Evolutionary conservation across 768 basidiomycete genomes (phyloP), one percentile per base, ranked within the genome.

Genomic region (Suillus tomentosus): DNA sequence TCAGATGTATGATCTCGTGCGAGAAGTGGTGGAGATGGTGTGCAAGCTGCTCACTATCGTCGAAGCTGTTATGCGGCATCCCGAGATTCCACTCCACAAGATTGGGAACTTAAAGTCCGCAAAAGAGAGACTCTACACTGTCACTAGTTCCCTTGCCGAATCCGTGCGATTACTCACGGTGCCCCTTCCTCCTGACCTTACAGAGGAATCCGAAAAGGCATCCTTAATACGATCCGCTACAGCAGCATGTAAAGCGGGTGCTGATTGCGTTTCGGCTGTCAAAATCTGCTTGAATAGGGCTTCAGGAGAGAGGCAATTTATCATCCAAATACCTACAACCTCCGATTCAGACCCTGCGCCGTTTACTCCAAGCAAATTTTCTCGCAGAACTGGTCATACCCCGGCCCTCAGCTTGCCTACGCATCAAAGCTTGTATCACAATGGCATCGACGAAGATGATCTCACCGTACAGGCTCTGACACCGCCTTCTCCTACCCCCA

Each of bases 1-100:
- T 1, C 91, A 95, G 68, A 83, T 99, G 76, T 95, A 97, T 72
- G 95, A 98, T 68, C 86, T 98, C 61, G 94, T 96, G n/a, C 87
- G 91, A 60, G 94, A 96, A 77, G 91, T 95, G 55, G 92, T 98
- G 60, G 95, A 96, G 75, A 89, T 91, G 79, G 95, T 97, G 24
- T 91, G 94, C 79, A 92, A 92, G 72, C 82, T 97, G 65, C 84
- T 99, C 61, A 90, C 89, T 37, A 88, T 99, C 62, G 94, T 96
- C 55, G 96, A 99, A 74, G 88, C 90, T 10, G 92, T 97, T 48
- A 85, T 90, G 71, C 84, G 84, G 60, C 90, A 94, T 71, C 86
- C 90, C 3, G 88, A 88, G 54, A 80, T 95, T 48, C 85, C 87
- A 43, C 70, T 78, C 37, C 79, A 86, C 65, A 89, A 91, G 71